Evolutionary conservation across 176 grass and related monocot genomes (phyloP).

Genomic region (barley (Hordeum vulgare)): DNA sequence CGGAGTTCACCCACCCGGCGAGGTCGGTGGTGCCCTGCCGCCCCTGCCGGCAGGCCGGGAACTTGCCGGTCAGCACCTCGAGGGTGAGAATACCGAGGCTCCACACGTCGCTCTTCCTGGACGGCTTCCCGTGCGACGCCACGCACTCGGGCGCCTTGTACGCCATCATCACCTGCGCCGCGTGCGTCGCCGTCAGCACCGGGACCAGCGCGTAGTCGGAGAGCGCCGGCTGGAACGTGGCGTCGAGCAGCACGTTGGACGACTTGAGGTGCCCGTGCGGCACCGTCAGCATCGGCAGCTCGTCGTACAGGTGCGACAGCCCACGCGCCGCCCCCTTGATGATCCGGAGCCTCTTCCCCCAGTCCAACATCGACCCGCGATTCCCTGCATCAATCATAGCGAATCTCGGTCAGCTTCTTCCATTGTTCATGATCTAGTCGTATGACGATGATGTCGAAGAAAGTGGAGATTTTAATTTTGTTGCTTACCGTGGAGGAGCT

Average conservation of each 20-base stretch:
- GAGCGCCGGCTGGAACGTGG: constrained; percentile 47
- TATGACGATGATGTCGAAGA: neutral
- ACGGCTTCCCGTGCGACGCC: constrained; percentile 40
- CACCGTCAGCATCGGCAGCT: constrained; percentile 82
- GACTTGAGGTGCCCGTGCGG: constrained; percentile 96
- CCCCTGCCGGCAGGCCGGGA: constrained; percentile 34
- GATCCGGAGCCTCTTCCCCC: constrained; percentile 60
- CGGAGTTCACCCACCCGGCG: constrained; percentile 46
- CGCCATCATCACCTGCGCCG: constrained; percentile 67
- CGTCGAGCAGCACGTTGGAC: constrained; percentile 72
- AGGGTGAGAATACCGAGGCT: constrained; percentile 73
- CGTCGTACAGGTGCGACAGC: constrained; percentile 68
- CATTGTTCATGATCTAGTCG: neutral
- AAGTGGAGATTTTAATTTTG: neutral
- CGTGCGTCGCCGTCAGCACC: constrained; percentile 48
- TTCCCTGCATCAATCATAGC: neutral
- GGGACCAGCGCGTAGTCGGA: constrained; percentile 77
- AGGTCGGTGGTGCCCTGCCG: constrained; percentile 40
- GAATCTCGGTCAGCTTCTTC: neutral
- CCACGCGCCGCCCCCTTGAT: constrained; percentile 57
- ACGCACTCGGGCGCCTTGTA: constrained; percentile 69
- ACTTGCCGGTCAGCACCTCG: constrained; percentile 68
- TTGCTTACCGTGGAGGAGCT: constrained; percentile 54
- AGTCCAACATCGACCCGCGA: constrained; percentile 42
- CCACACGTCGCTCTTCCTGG: constrained; percentile 96